Evolutionary conservation across 106 monocot genomes (phyloP).

Genomic region (Dioscorea zingiberensis): DNA sequence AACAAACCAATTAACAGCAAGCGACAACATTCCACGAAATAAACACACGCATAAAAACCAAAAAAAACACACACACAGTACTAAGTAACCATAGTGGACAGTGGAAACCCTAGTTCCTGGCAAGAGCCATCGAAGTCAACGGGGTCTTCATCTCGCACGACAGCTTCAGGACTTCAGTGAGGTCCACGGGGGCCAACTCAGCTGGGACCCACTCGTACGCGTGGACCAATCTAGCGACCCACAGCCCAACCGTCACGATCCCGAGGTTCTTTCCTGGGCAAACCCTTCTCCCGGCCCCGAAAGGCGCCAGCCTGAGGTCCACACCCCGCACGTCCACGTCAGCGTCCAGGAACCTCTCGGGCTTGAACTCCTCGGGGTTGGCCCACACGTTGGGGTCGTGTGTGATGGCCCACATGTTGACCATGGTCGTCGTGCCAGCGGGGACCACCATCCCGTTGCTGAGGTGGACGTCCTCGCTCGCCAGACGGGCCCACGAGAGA

Average conservation of each 20-base stretch:
- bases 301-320: conserved; percentile 43
- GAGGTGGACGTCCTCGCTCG: conserved; percentile 45
- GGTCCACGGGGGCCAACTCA: conserved; percentile 10
- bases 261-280: conserved; percentile 60
- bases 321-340: conserved; percentile 50
- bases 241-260: conserved; percentile 28
- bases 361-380: conserved; percentile 19
- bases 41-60: too few relatives aligned
- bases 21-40: too few relatives aligned
- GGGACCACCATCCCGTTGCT: conserved; percentile 67
- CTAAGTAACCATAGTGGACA: too few relatives aligned
- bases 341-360: conserved; percentile 30
- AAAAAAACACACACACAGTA: too few relatives aligned
- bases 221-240: conserved; percentile 45
- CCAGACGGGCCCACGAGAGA: conserved; percentile 53
- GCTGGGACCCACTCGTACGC: conserved; percentile 33
- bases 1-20: too few relatives aligned
- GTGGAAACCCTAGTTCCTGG: conserved; percentile 1
- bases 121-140: conserved; percentile 23
- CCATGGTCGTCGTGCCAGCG: conserved; percentile 53
- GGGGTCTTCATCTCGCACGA: conserved; percentile 58
- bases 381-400: conserved; percentile 48
- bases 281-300: conserved; percentile 48
- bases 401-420: conserved; percentile 72
- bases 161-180: conserved; percentile 43